Evolutionary conservation across 2,329 filamentous ascomycete species (phyloP).

Genomic region (Colletotrichum gigasporum): DNA sequence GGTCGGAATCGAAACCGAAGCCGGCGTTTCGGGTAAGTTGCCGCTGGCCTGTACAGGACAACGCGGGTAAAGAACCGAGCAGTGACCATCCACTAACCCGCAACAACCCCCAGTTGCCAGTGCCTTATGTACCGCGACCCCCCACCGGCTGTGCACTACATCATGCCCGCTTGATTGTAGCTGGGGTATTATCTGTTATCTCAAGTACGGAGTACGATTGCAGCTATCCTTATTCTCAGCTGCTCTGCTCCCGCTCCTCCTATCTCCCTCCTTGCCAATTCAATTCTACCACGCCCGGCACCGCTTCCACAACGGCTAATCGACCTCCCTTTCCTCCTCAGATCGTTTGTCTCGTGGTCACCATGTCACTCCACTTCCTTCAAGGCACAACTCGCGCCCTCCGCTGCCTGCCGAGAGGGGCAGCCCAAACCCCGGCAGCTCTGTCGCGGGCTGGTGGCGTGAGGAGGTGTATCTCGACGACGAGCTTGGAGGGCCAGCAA

Average conservation of each 20-base stretch:
- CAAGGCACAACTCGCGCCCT: slow-evolving; percentile 60
- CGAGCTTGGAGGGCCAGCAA: slow-evolving; percentile 65
- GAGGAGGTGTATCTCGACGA: slow-evolving; percentile 55
- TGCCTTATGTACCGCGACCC: slow-evolving; percentile 21
- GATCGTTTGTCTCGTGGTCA: not conserved
- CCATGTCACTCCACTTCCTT: slow-evolving; percentile 59
- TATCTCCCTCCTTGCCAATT: not conserved
- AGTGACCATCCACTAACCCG: not conserved
- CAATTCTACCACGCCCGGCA: not conserved
- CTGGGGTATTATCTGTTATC: slow-evolving; percentile 10
- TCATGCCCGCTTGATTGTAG: not conserved
- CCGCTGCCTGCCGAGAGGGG: slow-evolving; percentile 49
- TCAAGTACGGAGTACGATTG: not conserved
- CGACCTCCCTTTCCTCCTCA: not conserved
- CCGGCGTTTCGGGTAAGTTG: slow-evolving; percentile 18
- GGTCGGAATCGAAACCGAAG: too few relatives aligned
- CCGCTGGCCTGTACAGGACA: slow-evolving; percentile 16
- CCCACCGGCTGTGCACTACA: slow-evolving; percentile 8
- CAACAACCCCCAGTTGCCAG: slow-evolving; percentile 3
- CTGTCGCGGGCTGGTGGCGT: slow-evolving; percentile 30
- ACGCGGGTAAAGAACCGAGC: slow-evolving; percentile 3
- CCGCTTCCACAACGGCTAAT: not conserved
- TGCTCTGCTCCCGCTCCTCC: not conserved
- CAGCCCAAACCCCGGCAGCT: slow-evolving; percentile 34
- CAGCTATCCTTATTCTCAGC: not conserved